Evolutionary conservation across 139 green algal species (phyloP).

Genomic region (Limnomonas spitsbergensis): DNA sequence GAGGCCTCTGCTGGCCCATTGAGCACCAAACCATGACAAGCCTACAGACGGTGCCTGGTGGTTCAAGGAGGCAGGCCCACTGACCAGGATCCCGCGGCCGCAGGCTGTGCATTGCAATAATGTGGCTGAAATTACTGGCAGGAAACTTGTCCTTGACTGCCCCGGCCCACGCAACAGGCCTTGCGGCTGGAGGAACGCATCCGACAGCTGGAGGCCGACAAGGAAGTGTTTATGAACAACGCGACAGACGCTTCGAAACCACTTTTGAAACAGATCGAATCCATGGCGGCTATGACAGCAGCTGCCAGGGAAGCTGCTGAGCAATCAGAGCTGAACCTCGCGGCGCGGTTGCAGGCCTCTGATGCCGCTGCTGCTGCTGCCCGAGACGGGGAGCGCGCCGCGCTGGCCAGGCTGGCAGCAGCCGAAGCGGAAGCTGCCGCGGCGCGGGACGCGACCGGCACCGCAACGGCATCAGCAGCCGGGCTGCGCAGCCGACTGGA

Average conservation of each 20-base stretch:
- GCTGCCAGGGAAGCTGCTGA: constrained; percentile 25
- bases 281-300: constrained; percentile 28
- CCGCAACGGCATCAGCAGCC: constrained; percentile 13
- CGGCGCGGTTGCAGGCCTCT: constrained; percentile 9
- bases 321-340: constrained; percentile 15
- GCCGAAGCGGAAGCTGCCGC: constrained; percentile 30
- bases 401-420: constrained; percentile 11
- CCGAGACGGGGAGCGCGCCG: constrained; percentile 22
- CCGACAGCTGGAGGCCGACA: constrained; percentile 33
- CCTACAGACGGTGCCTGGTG: too few species aligned
- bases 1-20: too few species aligned
- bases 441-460: constrained; percentile 25
- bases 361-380: constrained; percentile 23
- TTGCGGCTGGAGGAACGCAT: constrained; percentile 29
- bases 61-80: too few species aligned
- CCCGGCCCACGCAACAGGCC: too few species aligned
- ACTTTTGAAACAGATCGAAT: constrained; percentile 45
- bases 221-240: constrained; percentile 22
- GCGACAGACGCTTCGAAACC: constrained; percentile 22
- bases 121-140: too few species aligned
- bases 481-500: constrained; percentile 20
- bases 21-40: too few species aligned
- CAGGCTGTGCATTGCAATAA: too few species aligned
- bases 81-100: too few species aligned
- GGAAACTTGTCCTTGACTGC: too few species aligned